phyloP scores from a whole-genome alignment of 1,139 yeast genomes.

The Taphrina confusa region DNA sequence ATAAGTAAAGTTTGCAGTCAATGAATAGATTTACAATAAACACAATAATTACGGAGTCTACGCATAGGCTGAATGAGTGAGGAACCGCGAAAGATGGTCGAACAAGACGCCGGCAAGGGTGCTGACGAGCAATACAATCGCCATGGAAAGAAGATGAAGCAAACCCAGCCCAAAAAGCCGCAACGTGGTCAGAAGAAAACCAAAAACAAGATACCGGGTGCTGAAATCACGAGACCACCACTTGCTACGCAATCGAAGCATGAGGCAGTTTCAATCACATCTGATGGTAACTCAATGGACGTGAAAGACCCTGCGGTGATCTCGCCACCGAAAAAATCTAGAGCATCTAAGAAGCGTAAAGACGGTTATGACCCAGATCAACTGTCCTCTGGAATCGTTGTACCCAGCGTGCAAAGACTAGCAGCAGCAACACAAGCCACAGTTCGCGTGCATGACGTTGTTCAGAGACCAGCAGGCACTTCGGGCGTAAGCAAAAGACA shows the following conservation, averaged over 20 bases:
- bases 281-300: not conserved
- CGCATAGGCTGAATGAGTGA: too few species aligned
- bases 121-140: not conserved
- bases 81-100: too few species aligned
- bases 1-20: too few species aligned
- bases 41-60: too few species aligned
- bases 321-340: not conserved
- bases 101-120: not conserved
- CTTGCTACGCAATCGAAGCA: not conserved
- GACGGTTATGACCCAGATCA: slow-evolving; percentile 13
- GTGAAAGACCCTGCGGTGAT: not conserved
- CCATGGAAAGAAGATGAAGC: slow-evolving; percentile 21
- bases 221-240: too few species aligned
- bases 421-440: not conserved
- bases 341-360: slow-evolving; percentile 9
- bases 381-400: not conserved
- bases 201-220: not conserved
- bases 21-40: too few species aligned
- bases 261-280: not conserved
- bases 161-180: slow-evolving; percentile 9
- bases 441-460: not conserved
- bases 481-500: not conserved
- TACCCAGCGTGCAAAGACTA: slow-evolving; percentile 6
- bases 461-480: not conserved
- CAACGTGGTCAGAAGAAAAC: slow-evolving; percentile 29